Conservation (phyloP, 108 stramenopile species). For the Mediolabrus comicus region DNA sequence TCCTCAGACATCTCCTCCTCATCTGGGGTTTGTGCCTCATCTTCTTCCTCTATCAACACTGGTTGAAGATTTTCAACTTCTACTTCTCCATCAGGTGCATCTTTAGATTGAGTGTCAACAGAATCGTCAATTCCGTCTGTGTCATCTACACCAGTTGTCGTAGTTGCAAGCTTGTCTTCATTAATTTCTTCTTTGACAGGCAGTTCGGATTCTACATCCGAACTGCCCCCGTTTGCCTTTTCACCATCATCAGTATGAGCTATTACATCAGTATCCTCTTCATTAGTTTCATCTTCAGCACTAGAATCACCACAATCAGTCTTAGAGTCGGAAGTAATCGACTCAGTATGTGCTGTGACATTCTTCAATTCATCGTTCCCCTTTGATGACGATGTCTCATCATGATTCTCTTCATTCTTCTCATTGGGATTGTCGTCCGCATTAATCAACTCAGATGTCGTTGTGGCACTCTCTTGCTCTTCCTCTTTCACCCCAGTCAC, state of each 20-base stretch:
- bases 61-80: not conserved
- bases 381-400: no score
- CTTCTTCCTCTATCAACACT: not conserved
- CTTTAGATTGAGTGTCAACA: not conserved
- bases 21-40: not conserved
- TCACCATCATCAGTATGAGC: not conserved
- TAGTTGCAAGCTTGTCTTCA: not conserved
- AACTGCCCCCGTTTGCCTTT: not conserved
- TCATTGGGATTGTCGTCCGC: no score
- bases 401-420: no score
- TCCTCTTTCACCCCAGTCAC: no score
- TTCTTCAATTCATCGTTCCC: no score
- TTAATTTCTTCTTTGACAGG: not conserved
- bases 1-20: not conserved
- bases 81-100: not conserved
- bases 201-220: not conserved
- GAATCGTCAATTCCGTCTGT: not conserved
- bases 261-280: not conserved
- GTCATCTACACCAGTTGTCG: not conserved
- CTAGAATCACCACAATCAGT: not conserved
- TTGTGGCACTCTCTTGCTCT: not conserved
- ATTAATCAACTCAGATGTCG: not conserved
- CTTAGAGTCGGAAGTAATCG: not conserved
- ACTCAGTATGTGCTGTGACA: no score
- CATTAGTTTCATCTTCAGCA: not conserved